Evolutionary conservation across 768 basidiomycete species (phyloP), one percentile per base, ranked within the genome.

Genomic region (Holtermanniella nyarrowii): DNA sequence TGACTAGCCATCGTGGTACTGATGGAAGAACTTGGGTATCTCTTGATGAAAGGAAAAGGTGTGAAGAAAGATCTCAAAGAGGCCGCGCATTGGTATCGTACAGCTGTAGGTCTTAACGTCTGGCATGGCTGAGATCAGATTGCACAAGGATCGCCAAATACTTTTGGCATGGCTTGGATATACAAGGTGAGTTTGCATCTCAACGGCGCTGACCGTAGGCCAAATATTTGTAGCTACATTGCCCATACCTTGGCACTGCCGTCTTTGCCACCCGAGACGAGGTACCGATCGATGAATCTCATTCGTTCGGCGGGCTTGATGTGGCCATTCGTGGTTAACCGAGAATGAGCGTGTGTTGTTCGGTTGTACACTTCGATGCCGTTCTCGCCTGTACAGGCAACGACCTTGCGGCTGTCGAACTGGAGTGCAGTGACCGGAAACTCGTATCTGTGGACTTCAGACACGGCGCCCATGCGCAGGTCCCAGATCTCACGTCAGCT

Each of bases 291-390:
- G 83, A 95, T 93, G 73, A 93, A 97, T 44, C 95, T 80, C 56
- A 97, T 75, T 58, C 79, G 79, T 73, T 90, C 87, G 24, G 83
- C 84, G 0, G 93, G 91, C 55, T 80, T 82, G 16, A 79, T 86
- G 71, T 99, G 95, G n/a, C 95, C 95, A 67, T 96, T 97, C 4
- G 85, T 88, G 42, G 78, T 70, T 43, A 99, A 72, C 23, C 84
- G 79, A 11, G 88, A 85, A 54, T 89, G 83, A 63, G 91, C 86
- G 76, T 84, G 82, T 56, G 82, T 88, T 5, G 89, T 96, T 24
- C 95, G 84, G 70, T 97, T 99, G 74, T 90, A 97, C 27, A 91
- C 79, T 79, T 91, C 89, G 55, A 90, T 76, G 13, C 85, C 87
- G 62, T 95, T 95, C 72, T 96, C 91, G 10, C 93, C 91, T 5